A percentile compares a stretch with the other conserved stretches of the same genome.
Conservation (phyloP, 2,329 filamentous ascomycete genomes). For the Amylocarpus encephaloides region DNA sequence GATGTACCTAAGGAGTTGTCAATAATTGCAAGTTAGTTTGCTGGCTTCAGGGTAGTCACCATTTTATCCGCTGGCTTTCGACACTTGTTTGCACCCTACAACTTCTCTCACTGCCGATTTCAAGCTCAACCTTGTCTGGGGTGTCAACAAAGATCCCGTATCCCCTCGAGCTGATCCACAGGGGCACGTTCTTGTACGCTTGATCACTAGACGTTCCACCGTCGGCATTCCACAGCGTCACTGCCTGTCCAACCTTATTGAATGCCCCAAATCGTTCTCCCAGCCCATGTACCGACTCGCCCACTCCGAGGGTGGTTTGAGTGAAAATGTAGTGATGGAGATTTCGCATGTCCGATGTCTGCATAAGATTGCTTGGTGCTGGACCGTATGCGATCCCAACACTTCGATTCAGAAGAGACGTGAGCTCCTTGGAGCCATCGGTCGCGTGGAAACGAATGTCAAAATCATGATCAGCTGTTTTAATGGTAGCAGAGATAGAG, state of each 20-base stretch:
- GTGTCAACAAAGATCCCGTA: slow-evolving; percentile 74
- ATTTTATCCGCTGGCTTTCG: slow-evolving; percentile 63
- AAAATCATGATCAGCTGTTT: slow-evolving; percentile 43
- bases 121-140: slow-evolving; percentile 62
- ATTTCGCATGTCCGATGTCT: slow-evolving; percentile 46
- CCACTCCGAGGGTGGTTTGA: slow-evolving; percentile 47
- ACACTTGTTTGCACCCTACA: slow-evolving; percentile 64
- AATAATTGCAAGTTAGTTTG: neutral
- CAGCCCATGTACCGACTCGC: slow-evolving; percentile 66
- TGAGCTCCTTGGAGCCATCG: slow-evolving; percentile 44
- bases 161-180: slow-evolving; percentile 64
- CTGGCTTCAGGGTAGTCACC: slow-evolving; percentile 30
- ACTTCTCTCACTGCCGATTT: slow-evolving; percentile 68
- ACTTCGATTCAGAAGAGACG: slow-evolving; percentile 48
- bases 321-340: slow-evolving; percentile 52
- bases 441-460: slow-evolving; percentile 49
- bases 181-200: slow-evolving; percentile 66
- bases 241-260: slow-evolving; percentile 66
- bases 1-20: slow-evolving; percentile 43
- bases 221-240: slow-evolving; percentile 59
- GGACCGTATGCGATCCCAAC: slow-evolving; percentile 53
- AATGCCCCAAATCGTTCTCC: slow-evolving; percentile 72
- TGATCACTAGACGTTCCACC: slow-evolving; percentile 63
- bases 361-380: slow-evolving; percentile 44
- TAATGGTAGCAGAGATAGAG: slow-evolving; percentile 45